Conservation (phyloP, 192 early-diverging fungal species). For the Linderina pennispora region DNA sequence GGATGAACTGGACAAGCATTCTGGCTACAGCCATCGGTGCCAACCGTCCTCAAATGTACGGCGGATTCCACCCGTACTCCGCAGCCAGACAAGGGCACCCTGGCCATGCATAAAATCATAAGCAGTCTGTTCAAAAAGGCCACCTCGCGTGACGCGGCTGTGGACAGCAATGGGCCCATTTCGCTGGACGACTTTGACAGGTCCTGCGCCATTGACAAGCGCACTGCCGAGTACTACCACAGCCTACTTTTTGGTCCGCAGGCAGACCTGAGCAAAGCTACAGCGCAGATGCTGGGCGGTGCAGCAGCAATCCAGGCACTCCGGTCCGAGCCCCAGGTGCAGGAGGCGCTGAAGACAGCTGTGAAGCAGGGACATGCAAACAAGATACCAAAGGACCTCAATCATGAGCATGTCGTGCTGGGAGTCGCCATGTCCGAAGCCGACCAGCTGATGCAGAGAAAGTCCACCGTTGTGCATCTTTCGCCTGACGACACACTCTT, state of each 20-base stretch:
- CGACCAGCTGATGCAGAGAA: constrained; percentile 22
- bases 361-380: no score
- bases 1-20: constrained; percentile 1
- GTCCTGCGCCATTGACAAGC: constrained; percentile 24
- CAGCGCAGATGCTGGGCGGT: constrained; percentile 28
- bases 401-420: constrained; percentile 34
- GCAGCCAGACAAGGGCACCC: constrained; percentile 21
- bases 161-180: no score
- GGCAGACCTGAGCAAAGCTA: constrained; percentile 22
- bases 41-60: background rate
- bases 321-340: constrained; percentile 18
- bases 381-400: constrained; percentile 28
- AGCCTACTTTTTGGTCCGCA: constrained; percentile 30
- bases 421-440: constrained; percentile 31
- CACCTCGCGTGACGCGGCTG: no score
- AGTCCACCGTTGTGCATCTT: constrained; percentile 11
- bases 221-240: constrained; percentile 40
- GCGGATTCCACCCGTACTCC: no score
- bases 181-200: constrained; percentile 28
- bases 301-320: constrained; percentile 34
- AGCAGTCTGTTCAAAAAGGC: constrained; percentile 25
- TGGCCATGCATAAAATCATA: constrained; percentile 37
- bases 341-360: no score
- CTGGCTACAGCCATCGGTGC: background rate
- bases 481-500: constrained; percentile 30